These are phyloP conservation scores for Suillus decipiens DNA, from an alignment of 768 basidiomycete species.

Conservation along the genomic window DNA sequence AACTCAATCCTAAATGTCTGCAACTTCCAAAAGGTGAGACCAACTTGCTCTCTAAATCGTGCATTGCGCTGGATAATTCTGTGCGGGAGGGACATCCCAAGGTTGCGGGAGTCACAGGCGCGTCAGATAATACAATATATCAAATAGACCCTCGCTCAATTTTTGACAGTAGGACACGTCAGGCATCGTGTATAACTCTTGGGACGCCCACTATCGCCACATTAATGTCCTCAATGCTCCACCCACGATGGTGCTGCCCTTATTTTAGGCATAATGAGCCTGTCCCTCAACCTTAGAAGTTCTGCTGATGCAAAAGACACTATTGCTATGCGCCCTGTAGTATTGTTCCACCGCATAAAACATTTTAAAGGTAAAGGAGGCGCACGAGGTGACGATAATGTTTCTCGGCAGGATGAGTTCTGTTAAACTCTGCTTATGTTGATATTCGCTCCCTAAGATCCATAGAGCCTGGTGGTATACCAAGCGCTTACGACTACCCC, in stretches of 20 bases:
- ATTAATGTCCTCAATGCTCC: conserved; percentile 82
- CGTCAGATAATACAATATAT: conserved; percentile 30
- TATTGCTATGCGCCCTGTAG: conserved; percentile 65
- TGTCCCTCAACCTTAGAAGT: conserved; percentile 43
- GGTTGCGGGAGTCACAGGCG: conserved; percentile 99
- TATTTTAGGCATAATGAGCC: conserved; percentile 84
- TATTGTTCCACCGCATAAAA: conserved; percentile 71
- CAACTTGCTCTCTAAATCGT: conserved; percentile 85
- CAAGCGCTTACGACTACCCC: conserved; percentile 41
- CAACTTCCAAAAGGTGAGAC: conserved; percentile 92
- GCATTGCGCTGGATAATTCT: conserved; percentile 73
- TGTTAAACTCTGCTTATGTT: not conserved
- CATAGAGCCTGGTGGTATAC: conserved; percentile 16
- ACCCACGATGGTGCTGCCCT: conserved; percentile 78
- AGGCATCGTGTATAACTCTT: conserved; percentile 86
- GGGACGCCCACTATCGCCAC: conserved; percentile 95
- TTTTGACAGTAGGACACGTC: conserved; percentile 68
- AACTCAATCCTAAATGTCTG: conserved; percentile 90
- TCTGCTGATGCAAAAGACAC: conserved; percentile 49
- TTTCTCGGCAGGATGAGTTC: conserved; percentile 44
- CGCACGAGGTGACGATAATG: conserved; percentile 70
- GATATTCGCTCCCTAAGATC: conserved; percentile 15
- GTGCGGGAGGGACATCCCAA: conserved; percentile 84
- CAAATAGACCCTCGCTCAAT: conserved; percentile 9
- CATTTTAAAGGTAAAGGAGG: conserved; percentile 66